These are phyloP conservation scores for Basidiobolus meristosporus DNA, from an alignment of 371 early-diverging fungal genomes.

Conservation along the genomic window DNA sequence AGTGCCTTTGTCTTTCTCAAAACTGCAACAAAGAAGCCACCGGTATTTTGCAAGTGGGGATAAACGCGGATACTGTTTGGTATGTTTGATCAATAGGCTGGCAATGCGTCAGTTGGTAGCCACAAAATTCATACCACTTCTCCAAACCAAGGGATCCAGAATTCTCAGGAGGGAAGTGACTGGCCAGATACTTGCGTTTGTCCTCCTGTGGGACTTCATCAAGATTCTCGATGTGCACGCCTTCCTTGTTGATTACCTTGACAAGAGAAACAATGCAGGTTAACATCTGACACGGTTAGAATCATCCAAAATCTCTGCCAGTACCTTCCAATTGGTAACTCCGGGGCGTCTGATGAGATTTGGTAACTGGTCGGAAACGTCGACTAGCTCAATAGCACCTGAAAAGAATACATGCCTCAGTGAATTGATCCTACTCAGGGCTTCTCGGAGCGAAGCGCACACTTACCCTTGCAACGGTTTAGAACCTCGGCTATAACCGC, in stretches of 20 bases:
- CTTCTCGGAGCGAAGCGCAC: too few relatives aligned
- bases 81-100: too few relatives aligned
- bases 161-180: conserved; percentile 59
- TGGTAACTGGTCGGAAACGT: conserved; percentile 57
- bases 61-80: conserved; percentile 63
- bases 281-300: not conserved
- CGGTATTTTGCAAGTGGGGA: conserved; percentile 94
- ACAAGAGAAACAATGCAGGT: not conserved
- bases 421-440: not conserved
- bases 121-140: conserved; percentile 31
- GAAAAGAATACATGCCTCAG: not conserved
- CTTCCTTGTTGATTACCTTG: conserved; percentile 9
- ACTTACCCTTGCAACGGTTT: conserved; percentile 26
- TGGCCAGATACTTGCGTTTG: conserved; percentile 21
- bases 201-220: conserved; percentile 31
- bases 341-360: conserved; percentile 65
- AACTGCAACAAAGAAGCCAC: conserved; percentile 98
- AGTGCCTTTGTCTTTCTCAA: conserved; percentile 59
- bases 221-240: conserved; percentile 23
- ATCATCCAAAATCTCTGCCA: too few relatives aligned
- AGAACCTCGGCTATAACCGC: conserved; percentile 82
- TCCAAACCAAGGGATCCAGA: conserved; percentile 49
- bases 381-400: conserved; percentile 58
- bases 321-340: conserved; percentile 70
- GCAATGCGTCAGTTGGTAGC: conserved; percentile 2